Conservation (phyloP, 176 grass and related monocot species). For the Phoenix dactylifera region DNA sequence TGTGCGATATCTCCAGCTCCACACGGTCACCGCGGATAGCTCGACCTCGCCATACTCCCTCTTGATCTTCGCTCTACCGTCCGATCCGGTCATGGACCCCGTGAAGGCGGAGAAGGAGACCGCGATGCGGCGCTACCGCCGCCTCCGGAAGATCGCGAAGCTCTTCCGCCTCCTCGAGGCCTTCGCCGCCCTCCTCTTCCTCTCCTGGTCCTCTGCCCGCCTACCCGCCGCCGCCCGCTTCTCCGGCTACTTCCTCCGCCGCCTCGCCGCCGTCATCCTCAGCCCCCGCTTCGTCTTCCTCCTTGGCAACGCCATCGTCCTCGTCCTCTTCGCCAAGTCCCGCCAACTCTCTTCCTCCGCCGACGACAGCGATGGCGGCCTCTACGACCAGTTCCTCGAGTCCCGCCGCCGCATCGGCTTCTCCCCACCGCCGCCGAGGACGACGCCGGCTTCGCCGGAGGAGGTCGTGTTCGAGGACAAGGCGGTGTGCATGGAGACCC, state of each 20-base stretch:
- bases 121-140: slow-evolving; percentile 6
- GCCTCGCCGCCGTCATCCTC: slow-evolving; percentile 1
- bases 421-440: neutral
- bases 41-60: too few species aligned
- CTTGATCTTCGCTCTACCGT: too few species aligned
- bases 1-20: too few species aligned
- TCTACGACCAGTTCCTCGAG: slow-evolving; percentile 12
- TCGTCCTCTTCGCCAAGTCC: slow-evolving; percentile 14
- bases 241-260: slow-evolving; percentile 4
- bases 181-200: neutral
- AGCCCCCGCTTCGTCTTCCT: slow-evolving; percentile 8
- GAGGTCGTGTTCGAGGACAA: slow-evolving; percentile 10
- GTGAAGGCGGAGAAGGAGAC: slow-evolving; percentile 10
- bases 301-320: slow-evolving; percentile 17
- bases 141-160: neutral
- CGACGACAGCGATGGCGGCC: neutral
- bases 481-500: slow-evolving; percentile 4
- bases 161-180: slow-evolving; percentile 3
- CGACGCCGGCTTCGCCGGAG: neutral
- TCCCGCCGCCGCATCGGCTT: neutral
- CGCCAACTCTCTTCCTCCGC: slow-evolving; percentile 1
- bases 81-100: slow-evolving; percentile 1
- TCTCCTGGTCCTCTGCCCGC: slow-evolving; percentile 13
- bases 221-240: neutral
- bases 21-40: too few species aligned